Base-by-base conservation (phyloP, 305 asterid genomes). In the Fraxinus nigra region DNA sequence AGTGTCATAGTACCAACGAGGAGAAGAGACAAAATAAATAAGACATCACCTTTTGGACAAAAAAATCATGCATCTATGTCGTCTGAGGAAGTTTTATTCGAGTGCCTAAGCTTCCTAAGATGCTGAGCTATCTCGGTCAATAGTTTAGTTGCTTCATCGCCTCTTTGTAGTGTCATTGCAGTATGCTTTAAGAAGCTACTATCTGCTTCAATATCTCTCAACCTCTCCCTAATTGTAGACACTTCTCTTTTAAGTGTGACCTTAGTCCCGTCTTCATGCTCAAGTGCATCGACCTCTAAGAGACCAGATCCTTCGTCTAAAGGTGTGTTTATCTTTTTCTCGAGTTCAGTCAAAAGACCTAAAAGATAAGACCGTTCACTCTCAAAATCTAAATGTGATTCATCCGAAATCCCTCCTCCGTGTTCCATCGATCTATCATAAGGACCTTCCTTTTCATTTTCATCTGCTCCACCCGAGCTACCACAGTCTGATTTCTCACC, bases 141-240 rank as follows among this genome's bases (percentile, higher is more conserved):
- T 38, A 96, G 91, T 70, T 90, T 89, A 59, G 91, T 89, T 73
- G 94, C 98, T 51, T 91, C 93, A 5, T 84, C 90, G 33, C 93
- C 93, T 81, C 86, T 87, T 77, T 94, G 97, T 76, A 93, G 37
- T 32, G 92, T 90, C 98, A 90, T 90, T 5, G 96, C 93, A 14
- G 93, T 91, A 56, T 94, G 95, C 87, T 94, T 96, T 80, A 96
- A 88, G 88, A 94, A 94, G 40, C 91, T 94, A 82, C 94, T 94
- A 40, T 96, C 99, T 7, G 95, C 97, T 88, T 96, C 99, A 28
- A 96, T 84, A 32, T 88, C 93, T 82, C 92, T 88, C 82, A 96
- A 81, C 63, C 95, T 91, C 75, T 93, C 97, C 87, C 90, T 87
- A 69, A 96, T 84, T 72, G 83, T 11, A 0, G 90, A 88, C 75